Base-by-base conservation (phyloP, 805 yeast species). In the Kazachstania kunashirensis region DNA sequence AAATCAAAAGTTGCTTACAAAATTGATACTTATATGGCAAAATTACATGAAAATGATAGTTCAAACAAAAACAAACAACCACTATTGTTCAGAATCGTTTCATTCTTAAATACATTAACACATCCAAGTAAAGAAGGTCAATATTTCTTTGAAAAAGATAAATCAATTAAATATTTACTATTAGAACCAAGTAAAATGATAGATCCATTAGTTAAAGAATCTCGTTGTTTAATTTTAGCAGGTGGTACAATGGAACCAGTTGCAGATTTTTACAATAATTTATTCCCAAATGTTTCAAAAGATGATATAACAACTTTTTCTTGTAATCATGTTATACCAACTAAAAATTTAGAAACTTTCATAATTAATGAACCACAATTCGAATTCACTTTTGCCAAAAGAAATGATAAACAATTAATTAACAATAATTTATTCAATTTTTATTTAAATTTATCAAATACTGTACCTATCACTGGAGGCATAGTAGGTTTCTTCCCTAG, bases 191-290 rank as follows among this genome's bases (percentile, higher is more conserved):
- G 84, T 37, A 73, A 72, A 33, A 65, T 73, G 3, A 84, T 88
- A 52, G 64, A 67, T 37, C 78, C 77, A 2, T 65, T 89, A 3
- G 73, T 84, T 0, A 74, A 75, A 3, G 70, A 74, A 11, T 67
- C 85, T 0, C 68, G 68, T 44, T 79, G 88, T 55, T 80, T 88
- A 0, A 64, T 89, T 2, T 54, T 88, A 3, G 92, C 95, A 2
- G 97, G 97, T 24, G 97, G 97, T 11, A 88, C 97, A 0, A 84
- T 86, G 95, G 89, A 83, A 52, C 96, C 96, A 0, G 65, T 77
- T 24, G 51, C 66, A n/a, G 95, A 88, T 45, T 82, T 77, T 52
- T 58, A 70, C 5, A 63, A 73, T n/a, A 73, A 68, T 43, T 59
- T 86, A 25, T 74, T 84, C 34, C 94, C 94, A 0, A 68, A 72